phyloP scores from a whole-genome alignment of 345 rosid species.

The Eucalyptus cladocalyx region DNA sequence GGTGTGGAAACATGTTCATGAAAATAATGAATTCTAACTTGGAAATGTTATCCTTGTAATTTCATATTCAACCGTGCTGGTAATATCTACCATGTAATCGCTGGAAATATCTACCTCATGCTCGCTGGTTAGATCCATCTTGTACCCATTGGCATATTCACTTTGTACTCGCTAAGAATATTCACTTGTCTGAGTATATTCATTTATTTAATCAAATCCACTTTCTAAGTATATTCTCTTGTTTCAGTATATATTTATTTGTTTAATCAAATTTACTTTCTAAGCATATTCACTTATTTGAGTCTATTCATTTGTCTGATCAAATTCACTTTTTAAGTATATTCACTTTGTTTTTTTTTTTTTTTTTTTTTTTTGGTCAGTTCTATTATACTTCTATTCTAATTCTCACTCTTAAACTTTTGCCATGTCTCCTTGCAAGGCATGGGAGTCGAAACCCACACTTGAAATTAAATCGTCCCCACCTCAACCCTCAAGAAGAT shows the following conservation, averaged over 20 bases:
- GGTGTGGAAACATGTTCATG: not conserved
- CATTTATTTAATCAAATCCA: too few species aligned
- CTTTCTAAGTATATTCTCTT: too few species aligned
- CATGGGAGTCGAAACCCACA: rapidly evolving
- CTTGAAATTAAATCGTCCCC: too few species aligned
- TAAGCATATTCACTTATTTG: too few species aligned
- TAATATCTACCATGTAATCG: not conserved
- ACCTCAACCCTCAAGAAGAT: rapidly evolving
- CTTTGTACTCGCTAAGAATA: too few species aligned
- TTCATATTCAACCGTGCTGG: not conserved
- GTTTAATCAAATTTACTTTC: not conserved
- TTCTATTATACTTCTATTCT: rapidly evolving
- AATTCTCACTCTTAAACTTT: rapidly evolving
- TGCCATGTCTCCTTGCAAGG: rapidly evolving
- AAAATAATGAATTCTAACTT: not conserved
- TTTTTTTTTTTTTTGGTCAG: rapidly evolving
- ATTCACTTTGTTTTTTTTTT: too few species aligned
- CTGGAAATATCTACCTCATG: too few species aligned
- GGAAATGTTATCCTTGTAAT: not conserved
- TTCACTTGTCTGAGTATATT: not conserved
- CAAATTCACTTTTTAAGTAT: not conserved
- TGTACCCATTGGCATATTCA: not conserved
- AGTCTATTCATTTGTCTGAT: too few species aligned
- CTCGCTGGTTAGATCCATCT: not conserved
- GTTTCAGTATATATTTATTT: too few species aligned